Conservation (phyloP, 768 basidiomycete genomes). For the Fistulinella prunicolor region DNA sequence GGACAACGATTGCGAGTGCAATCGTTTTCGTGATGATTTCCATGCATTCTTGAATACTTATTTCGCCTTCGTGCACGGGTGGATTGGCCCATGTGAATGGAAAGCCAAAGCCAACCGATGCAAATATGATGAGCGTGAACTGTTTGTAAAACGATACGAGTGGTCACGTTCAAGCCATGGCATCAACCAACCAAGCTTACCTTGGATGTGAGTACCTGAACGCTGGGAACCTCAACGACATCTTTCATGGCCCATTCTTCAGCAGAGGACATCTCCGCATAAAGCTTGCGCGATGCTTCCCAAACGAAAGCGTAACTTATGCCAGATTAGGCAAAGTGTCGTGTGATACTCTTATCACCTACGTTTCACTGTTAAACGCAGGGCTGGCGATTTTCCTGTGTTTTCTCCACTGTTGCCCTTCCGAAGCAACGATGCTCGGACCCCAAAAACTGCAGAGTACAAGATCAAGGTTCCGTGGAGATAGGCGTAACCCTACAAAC, state of each 20-base stretch:
- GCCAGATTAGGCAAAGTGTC: neutral
- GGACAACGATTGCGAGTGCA: slow-evolving; percentile 16
- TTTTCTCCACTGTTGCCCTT: slow-evolving; percentile 19
- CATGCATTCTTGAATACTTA: slow-evolving; percentile 22
- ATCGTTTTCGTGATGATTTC: slow-evolving; percentile 10
- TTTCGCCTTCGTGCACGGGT: slow-evolving; percentile 15
- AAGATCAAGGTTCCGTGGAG: neutral
- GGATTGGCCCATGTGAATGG: slow-evolving; percentile 20
- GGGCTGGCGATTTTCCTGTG: slow-evolving; percentile 19
- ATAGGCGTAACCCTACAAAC: neutral
- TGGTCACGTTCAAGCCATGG: neutral
- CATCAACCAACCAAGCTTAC: neutral
- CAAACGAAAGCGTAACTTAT: slow-evolving; percentile 26
- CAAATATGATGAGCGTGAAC: slow-evolving; percentile 22
- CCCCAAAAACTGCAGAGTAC: slow-evolving; percentile 14
- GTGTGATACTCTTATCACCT: neutral
- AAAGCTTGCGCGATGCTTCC: slow-evolving; percentile 17
- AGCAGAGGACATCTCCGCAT: slow-evolving; percentile 15
- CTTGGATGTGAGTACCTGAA: slow-evolving; percentile 21
- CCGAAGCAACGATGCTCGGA: slow-evolving; percentile 13
- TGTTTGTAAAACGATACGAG: slow-evolving; percentile 1
- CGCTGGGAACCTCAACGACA: slow-evolving; percentile 11
- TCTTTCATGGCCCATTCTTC: slow-evolving; percentile 20
- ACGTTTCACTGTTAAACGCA: slow-evolving; percentile 26
- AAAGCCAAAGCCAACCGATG: slow-evolving; percentile 24